Base-by-base conservation (phyloP, 768 basidiomycete species). In the Lactarius indigo region DNA sequence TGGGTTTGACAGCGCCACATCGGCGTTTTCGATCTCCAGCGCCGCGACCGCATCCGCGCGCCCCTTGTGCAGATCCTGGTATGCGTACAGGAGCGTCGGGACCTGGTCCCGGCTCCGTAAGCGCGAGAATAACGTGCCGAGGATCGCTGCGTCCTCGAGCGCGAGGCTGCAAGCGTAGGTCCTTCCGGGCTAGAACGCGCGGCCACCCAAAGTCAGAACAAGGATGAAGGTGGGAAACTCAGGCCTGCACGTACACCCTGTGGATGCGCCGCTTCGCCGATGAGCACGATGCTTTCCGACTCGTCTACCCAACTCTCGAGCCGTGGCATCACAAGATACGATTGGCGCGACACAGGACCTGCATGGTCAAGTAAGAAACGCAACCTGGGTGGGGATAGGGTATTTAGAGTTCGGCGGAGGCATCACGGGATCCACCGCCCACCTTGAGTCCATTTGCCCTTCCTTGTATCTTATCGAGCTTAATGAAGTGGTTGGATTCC, bases 291-390 rank as follows among this genome's bases (percentile, higher is more conserved):
- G 44, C 73, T 74, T 54, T 73, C 75, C 9, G 74, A 72, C 5
- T 71, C 70, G 68, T 79, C 79, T 42, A 81, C 69, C 80, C 79
- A 80, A 18, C 64, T 76, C 35, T 76, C 73, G 33, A 79, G 75
- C 31, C 74, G 78, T 59, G 73, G 68, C 18, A 77, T 72, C 69
- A 77, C 78, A 73, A 79, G 73, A 20, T 78, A 72, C 15, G 78
- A 71, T 77, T 77, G 61, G 26, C 65, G 57, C 52, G 65, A 63
- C n/a, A 63, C 65, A 10, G 41, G 28, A 13, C 65, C 61, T 9
- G 42, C 41, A 6, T 63, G 63, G 61, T 69, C 65, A 26, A 69
- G 65, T 39, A 69, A 57, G 50, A 63, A 63, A 12, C 68, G 65
- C 23, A 63, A 37, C 30, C 68, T 69, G 52, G 3, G 20, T 28